These are phyloP conservation scores for Phialophora tarda DNA, from an alignment of 2,329 filamentous ascomycete species.

Conservation along the genomic window DNA sequence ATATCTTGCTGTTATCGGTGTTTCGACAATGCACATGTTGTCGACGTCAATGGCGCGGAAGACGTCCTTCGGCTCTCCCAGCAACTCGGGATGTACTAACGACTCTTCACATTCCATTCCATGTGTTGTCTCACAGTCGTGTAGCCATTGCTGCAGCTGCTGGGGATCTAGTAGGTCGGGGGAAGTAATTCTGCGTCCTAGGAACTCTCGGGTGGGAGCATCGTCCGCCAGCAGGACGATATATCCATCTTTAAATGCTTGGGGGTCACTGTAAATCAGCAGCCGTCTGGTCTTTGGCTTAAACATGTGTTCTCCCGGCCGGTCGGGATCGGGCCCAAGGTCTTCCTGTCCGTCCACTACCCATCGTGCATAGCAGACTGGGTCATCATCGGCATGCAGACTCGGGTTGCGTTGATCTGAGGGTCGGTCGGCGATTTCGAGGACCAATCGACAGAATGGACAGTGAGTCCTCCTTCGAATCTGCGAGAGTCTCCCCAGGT, in stretches of 20 bases:
- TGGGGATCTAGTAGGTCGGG: conserved; percentile 37
- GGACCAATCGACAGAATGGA: conserved; percentile 39
- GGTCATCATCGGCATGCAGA: conserved; percentile 35
- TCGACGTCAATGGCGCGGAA: conserved; percentile 40
- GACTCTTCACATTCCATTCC: conserved; percentile 39
- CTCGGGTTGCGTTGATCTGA: conserved; percentile 38
- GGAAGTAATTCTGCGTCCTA: conserved; percentile 36
- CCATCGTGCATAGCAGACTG: conserved; percentile 38
- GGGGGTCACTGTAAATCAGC: conserved; percentile 40
- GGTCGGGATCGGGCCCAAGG: conserved; percentile 28
- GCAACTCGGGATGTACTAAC: conserved; percentile 37
- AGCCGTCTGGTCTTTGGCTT: conserved; percentile 35
- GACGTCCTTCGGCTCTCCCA: conserved; percentile 33
- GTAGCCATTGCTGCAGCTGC: conserved; percentile 36
- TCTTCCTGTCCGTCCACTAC: conserved; percentile 40
- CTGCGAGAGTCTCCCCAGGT: conserved; percentile 35
- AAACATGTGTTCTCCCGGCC: conserved; percentile 31
- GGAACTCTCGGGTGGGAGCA: conserved; percentile 37
- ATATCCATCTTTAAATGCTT: conserved; percentile 41
- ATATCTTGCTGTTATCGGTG: conserved; percentile 35
- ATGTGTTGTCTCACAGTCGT: conserved; percentile 37
- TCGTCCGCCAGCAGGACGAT: conserved; percentile 40
- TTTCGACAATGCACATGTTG: conserved; percentile 38
- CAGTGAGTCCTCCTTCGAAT: conserved; percentile 36
- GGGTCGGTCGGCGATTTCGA: conserved; percentile 38